These are phyloP conservation scores for Pyrus betulifolia DNA, from an alignment of 306 rosid species.

Conservation along the genomic window DNA sequence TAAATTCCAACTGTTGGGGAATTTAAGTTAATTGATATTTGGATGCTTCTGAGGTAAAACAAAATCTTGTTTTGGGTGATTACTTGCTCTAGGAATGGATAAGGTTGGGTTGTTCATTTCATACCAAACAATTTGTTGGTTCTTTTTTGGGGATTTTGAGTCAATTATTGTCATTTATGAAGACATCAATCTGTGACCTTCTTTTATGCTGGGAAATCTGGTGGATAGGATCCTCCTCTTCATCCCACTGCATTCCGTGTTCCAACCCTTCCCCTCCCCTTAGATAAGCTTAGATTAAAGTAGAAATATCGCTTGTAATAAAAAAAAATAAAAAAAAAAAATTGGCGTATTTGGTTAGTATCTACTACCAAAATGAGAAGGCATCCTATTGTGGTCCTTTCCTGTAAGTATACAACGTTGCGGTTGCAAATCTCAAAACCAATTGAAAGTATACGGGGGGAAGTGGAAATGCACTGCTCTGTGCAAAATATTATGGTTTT, in stretches of 20 bases:
- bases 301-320: neutral
- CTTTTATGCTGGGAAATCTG: neutral
- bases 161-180: slow-evolving; percentile 17
- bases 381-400: neutral
- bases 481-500: neutral
- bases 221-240: neutral
- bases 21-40: slow-evolving; percentile 5
- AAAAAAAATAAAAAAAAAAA: no score
- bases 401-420: neutral
- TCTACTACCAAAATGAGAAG: neutral
- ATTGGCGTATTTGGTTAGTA: neutral
- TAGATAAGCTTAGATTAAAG: neutral
- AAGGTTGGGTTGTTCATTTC: neutral
- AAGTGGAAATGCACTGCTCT: neutral
- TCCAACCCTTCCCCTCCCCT: neutral
- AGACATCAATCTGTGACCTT: slow-evolving; percentile 3
- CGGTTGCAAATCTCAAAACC: neutral
- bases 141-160: neutral
- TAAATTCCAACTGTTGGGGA: neutral
- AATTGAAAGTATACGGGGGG: neutral
- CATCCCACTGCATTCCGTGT: neutral
- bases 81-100: neutral
- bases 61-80: slow-evolving; percentile 15
- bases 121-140: neutral
- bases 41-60: neutral